Conservation (phyloP, 2,329 filamentous ascomycete species). For the Knufia petricola region DNA sequence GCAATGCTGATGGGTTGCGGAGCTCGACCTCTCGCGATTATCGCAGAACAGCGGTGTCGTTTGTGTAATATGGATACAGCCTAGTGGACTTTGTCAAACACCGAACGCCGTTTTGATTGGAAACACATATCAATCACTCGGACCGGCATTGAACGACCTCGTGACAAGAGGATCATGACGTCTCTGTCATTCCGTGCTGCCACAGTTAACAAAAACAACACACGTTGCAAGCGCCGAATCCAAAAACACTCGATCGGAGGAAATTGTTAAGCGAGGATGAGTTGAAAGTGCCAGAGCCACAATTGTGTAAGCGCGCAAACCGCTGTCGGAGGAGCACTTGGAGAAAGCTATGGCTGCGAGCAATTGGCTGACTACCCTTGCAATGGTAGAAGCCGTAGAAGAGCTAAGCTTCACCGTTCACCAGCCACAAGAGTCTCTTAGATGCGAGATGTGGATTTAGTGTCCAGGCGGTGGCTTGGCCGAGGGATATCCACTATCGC, state of each 20-base stretch:
- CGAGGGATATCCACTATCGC: neutral
- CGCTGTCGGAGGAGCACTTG: neutral
- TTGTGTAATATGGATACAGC: neutral
- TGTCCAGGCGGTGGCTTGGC: neutral
- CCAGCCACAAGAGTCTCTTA: slow-evolving; percentile 6
- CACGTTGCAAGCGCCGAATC: no score
- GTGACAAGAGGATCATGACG: no score
- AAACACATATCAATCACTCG: no score
- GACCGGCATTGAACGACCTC: no score
- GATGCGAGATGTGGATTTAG: neutral
- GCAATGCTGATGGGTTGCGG: no score
- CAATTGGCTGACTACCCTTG: neutral
- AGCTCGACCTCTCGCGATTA: neutral
- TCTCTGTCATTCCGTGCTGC: no score
- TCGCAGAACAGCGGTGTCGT: neutral
- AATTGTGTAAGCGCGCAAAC: neutral
- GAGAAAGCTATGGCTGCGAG: neutral
- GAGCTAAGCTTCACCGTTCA: slow-evolving; percentile 1
- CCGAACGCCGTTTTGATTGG: no score
- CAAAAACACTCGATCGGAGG: no score
- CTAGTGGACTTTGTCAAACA: no score
- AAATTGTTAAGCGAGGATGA: no score
- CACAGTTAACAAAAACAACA: no score
- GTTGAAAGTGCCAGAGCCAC: no score
- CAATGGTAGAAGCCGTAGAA: neutral